These are phyloP conservation scores for Tothia fuscella DNA, from an alignment of 2,329 filamentous ascomycete genomes.

Conservation along the genomic window DNA sequence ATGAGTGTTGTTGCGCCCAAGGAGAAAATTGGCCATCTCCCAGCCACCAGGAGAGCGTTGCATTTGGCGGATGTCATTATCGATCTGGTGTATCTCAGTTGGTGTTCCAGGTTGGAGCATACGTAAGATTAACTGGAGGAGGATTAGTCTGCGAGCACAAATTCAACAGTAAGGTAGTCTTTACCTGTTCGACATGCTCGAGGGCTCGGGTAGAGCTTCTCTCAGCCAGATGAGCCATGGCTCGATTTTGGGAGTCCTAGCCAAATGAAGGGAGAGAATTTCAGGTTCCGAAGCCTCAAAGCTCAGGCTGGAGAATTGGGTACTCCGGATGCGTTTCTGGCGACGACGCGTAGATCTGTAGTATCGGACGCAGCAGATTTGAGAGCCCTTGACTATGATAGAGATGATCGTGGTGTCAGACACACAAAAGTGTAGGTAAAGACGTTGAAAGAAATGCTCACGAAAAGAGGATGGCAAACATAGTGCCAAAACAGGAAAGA, in stretches of 20 bases:
- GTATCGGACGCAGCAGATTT: too few species aligned
- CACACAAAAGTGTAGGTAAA: too few species aligned
- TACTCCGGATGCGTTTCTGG: too few species aligned
- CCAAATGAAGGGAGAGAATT: too few species aligned
- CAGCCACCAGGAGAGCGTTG: conserved; percentile 75
- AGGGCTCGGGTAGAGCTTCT: not conserved
- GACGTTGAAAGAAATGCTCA: too few species aligned
- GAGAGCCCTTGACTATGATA: too few species aligned
- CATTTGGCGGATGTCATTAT: conserved; percentile 64
- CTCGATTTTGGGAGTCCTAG: not conserved
- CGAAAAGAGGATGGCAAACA: too few species aligned
- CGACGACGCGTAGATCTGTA: too few species aligned
- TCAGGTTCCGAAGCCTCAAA: too few species aligned
- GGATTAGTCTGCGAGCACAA: not conserved
- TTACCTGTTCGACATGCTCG: conserved; percentile 2
- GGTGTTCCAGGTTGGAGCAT: conserved; percentile 37
- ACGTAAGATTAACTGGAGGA: conserved; percentile 33
- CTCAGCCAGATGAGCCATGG: not conserved
- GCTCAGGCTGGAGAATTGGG: too few species aligned
- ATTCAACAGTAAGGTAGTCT: not conserved
- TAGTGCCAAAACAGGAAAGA: too few species aligned
- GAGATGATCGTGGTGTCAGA: too few species aligned
- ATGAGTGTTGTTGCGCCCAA: conserved; percentile 57
- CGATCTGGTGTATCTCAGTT: conserved; percentile 40
- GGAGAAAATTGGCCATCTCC: conserved; percentile 67